phyloP scores from a whole-genome alignment of 345 rosid genomes.

The Toxicodendron radicans region DNA sequence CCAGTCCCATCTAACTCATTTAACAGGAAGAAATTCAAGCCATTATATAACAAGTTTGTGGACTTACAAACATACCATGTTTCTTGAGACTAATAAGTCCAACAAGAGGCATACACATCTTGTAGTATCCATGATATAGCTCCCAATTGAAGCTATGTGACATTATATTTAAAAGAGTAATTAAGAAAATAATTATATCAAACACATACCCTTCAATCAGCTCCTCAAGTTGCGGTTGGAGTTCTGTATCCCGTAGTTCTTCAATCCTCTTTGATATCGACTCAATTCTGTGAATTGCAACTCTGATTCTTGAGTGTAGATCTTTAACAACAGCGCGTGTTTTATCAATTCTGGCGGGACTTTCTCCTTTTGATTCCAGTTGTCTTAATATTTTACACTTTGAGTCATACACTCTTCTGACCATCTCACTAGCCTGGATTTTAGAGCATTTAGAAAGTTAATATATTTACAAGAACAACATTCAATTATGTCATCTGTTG shows the following conservation, averaged over 20 bases:
- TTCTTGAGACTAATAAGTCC: not conserved
- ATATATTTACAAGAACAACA: not conserved
- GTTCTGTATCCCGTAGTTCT: conserved; percentile 90
- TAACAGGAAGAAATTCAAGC: not conserved
- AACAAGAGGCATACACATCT: not conserved
- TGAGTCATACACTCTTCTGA: conserved; percentile 70
- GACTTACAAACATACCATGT: not conserved
- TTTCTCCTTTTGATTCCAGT: conserved; percentile 68
- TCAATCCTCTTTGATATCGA: conserved; percentile 87
- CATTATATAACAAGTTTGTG: not conserved
- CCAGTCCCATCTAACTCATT: too few relatives aligned
- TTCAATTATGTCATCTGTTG: not conserved
- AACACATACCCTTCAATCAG: conserved; percentile 76
- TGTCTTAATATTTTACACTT: conserved; percentile 64
- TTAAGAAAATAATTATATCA: not conserved
- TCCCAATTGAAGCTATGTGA: not conserved
- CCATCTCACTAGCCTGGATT: conserved; percentile 73
- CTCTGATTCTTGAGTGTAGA: conserved; percentile 89
- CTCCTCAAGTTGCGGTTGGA: conserved; percentile 97
- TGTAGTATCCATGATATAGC: not conserved
- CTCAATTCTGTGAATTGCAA: conserved; percentile 87
- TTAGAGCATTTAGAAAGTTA: not conserved
- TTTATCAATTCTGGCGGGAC: conserved; percentile 56
- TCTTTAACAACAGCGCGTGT: conserved; percentile 92
- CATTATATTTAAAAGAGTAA: not conserved